Evolutionary conservation across 2,329 filamentous ascomycete species (phyloP), one percentile per base, ranked within the genome.

Genomic region (Diaporthe citrichinensis): DNA sequence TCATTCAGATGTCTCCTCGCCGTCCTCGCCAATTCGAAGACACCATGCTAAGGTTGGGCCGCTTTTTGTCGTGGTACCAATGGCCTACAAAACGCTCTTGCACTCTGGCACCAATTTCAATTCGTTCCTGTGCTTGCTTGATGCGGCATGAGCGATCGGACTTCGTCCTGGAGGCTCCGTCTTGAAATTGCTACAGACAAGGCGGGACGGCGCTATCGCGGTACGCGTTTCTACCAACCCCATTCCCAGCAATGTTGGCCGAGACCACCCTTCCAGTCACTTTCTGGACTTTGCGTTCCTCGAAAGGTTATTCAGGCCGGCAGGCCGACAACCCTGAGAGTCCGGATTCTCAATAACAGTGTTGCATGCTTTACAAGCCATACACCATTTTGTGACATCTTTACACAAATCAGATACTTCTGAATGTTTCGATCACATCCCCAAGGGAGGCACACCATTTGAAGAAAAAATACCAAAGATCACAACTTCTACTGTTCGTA

Each of bases 351-450:
- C 41, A 36, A 25, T 9, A 34, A 34, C 62, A 34, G 34, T 31
- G 25, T 44, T 44, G 49, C 14, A 34, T 36, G 44, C 9, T 20
- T 31, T 51, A 53, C 51, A 58, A 62, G 36, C 58, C 34, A 28
- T 61, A 41, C 53, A 36, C 62, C 72, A 34, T 51, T 44, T 73
- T 59, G 51, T 68, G 44, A 39, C 55, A 34, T 65, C 12, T 74
- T 36, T 39, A 25, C 65, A 57, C 49, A 58, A 23, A 59, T 23
- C 31, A 51, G 14, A n/a, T 58, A 39, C 15, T 23, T 65, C n/a
- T 65, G 36, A 44, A 51, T 9, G 23, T 49, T 36, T 44, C n/a
- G 46, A 39, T 23, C 41, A 61, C n/a, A 25, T 34, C 49, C 51
- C 57, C 61, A 58, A 23, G 14, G n/a, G 55, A 55, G 46, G 69